phyloP scores from a whole-genome alignment of 2,329 filamentous ascomycete species.

The Calonectria multiphialidica region DNA sequence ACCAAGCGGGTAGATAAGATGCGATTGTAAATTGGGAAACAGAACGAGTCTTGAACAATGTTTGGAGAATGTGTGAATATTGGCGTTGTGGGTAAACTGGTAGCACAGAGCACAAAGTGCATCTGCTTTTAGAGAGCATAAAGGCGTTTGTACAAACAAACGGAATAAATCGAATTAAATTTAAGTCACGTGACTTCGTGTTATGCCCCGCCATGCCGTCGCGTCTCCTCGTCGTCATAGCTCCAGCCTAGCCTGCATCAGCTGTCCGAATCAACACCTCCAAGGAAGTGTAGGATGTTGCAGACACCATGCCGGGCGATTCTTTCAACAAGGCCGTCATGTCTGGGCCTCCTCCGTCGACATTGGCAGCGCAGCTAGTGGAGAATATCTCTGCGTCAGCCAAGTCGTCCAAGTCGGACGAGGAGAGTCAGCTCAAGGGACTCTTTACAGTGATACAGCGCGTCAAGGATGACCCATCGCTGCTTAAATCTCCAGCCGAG shows the following conservation, averaged over 20 bases:
- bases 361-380: constrained; percentile 88
- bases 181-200: constrained; percentile 40
- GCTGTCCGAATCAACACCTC: constrained; percentile 6
- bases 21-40: background rate
- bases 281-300: constrained; percentile 38
- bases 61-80: background rate
- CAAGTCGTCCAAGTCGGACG: constrained; percentile 71
- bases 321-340: constrained; percentile 33
- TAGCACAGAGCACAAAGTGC: background rate
- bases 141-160: background rate
- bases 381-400: constrained; percentile 79
- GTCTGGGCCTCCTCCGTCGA: constrained; percentile 73
- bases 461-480: constrained; percentile 62
- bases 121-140: background rate
- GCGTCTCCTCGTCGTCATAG: constrained; percentile 22
- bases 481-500: constrained; percentile 72
- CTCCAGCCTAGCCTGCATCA: background rate
- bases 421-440: constrained; percentile 80
- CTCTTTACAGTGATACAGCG: constrained; percentile 70
- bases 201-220: constrained; percentile 30
- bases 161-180: background rate
- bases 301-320: constrained; percentile 45
- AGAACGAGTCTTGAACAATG: background rate
- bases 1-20: background rate
- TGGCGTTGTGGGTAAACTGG: constrained; percentile 17